Conservation (phyloP, 257 asterid species). For the Paraleonurus japonicus region DNA sequence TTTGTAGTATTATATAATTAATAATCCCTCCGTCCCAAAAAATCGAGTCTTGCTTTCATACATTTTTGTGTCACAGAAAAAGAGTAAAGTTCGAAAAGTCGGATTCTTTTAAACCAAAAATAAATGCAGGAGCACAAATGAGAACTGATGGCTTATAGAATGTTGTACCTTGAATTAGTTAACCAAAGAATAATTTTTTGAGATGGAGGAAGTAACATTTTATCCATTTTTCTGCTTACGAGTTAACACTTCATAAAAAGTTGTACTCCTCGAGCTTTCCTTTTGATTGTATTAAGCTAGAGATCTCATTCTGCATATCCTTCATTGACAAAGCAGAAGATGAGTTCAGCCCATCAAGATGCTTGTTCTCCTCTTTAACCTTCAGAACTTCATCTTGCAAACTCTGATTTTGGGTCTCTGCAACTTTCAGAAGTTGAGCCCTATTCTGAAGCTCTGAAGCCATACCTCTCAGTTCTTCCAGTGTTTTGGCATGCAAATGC, state of each 20-base stretch:
- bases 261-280: constrained; percentile 52
- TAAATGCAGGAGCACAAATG: neutral
- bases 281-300: constrained; percentile 55
- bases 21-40: neutral
- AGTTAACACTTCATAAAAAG: neutral
- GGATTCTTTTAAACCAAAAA: neutral
- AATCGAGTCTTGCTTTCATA: neutral
- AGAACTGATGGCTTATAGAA: neutral
- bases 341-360: constrained; percentile 55
- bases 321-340: constrained; percentile 65
- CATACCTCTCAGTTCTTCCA: constrained; percentile 76
- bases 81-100: neutral
- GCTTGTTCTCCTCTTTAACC: constrained; percentile 69
- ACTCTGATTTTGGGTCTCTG: constrained; percentile 56
- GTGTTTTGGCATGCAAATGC: constrained; percentile 86
- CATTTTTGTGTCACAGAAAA: neutral
- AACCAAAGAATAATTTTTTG: neutral
- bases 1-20: neutral
- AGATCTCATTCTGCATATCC: constrained; percentile 68
- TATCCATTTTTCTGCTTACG: neutral
- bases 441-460: constrained; percentile 71
- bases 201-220: too few species aligned
- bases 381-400: constrained; percentile 66
- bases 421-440: constrained; percentile 52
- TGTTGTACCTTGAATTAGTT: neutral